Conservation (phyloP, 2,329 filamentous ascomycete species). For the Botrytis hyacinthi region DNA sequence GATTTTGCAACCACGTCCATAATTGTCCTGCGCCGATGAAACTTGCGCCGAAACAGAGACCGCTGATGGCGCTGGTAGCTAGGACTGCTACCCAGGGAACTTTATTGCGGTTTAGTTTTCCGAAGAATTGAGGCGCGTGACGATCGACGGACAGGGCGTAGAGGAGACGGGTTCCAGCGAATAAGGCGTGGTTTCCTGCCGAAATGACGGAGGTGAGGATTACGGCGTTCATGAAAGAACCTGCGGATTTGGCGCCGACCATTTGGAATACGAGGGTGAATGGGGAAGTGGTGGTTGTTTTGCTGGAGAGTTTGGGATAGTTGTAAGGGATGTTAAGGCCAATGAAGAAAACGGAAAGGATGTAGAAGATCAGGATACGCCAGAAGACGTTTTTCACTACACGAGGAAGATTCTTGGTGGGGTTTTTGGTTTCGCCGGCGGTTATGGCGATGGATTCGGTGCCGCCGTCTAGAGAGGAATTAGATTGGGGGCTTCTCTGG, state of each 20-base stretch:
- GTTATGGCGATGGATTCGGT: constrained; percentile 66
- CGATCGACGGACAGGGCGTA: constrained; percentile 54
- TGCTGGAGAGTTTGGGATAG: constrained; percentile 45
- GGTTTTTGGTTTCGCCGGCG: constrained; percentile 63
- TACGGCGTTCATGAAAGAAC: constrained; percentile 60
- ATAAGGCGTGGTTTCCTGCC: constrained; percentile 58
- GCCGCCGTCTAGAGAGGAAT: constrained; percentile 46
- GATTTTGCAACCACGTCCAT: constrained; percentile 66
- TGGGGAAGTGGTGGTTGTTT: constrained; percentile 48
- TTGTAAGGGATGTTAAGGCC: constrained; percentile 60
- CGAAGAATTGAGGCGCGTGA: constrained; percentile 57
- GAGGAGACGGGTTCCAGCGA: constrained; percentile 54
- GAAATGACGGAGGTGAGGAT: constrained; percentile 58
- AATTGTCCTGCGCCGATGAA: constrained; percentile 64
- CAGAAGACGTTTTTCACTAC: constrained; percentile 66
- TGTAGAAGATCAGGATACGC: constrained; percentile 50
- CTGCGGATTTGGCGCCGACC: constrained; percentile 53
- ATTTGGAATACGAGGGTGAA: constrained; percentile 62
- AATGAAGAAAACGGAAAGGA: constrained; percentile 53
- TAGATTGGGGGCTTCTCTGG: background rate
- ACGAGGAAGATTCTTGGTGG: constrained; percentile 57
- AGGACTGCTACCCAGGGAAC: constrained; percentile 56
- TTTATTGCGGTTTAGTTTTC: constrained; percentile 47
- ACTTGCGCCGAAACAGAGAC: constrained; percentile 62
- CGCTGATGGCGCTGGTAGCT: constrained; percentile 52